Conservation (phyloP, 352 stramenopile species). For the Blastocystis sp. region DNA sequence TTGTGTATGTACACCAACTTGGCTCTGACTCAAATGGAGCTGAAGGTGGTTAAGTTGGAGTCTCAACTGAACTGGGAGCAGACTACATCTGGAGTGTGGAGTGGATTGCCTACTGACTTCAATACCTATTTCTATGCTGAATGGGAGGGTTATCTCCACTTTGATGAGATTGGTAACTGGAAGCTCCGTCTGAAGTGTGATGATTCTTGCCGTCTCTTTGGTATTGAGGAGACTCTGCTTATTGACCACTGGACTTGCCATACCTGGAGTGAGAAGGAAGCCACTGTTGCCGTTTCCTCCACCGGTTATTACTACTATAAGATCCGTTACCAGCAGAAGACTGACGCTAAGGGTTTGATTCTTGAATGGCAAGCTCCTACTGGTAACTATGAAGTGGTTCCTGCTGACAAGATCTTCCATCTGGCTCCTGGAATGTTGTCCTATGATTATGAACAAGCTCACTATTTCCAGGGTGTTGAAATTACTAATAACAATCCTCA, state of each 20-base stretch:
- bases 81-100: not conserved
- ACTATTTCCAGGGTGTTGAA: constrained; percentile 44
- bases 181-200: constrained; percentile 22
- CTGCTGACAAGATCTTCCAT: constrained; percentile 55
- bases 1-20: constrained; percentile 23
- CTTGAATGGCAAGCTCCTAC: constrained; percentile 24
- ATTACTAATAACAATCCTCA: constrained; percentile 44
- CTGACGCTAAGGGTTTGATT: constrained; percentile 1
- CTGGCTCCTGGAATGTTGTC: constrained; percentile 8
- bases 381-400: constrained; percentile 19
- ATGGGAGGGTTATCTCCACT: constrained; percentile 34
- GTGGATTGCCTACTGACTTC: constrained; percentile 31
- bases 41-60: constrained; percentile 15
- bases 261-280: not conserved
- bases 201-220: constrained; percentile 32
- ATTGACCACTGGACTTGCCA: constrained; percentile 36
- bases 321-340: constrained; percentile 19
- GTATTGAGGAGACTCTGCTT: constrained; percentile 42
- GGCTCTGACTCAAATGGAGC: not conserved
- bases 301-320: constrained; percentile 46
- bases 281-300: constrained; percentile 1
- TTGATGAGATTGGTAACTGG: constrained; percentile 18
- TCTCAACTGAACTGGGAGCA: not conserved
- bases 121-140: constrained; percentile 45
- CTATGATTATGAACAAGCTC: constrained; percentile 33